Percentiles rank a stretch among this genome's conserved stretches.
phyloP scores from a whole-genome alignment of 2,329 filamentous ascomycete species.

The Hortaea werneckii region DNA sequence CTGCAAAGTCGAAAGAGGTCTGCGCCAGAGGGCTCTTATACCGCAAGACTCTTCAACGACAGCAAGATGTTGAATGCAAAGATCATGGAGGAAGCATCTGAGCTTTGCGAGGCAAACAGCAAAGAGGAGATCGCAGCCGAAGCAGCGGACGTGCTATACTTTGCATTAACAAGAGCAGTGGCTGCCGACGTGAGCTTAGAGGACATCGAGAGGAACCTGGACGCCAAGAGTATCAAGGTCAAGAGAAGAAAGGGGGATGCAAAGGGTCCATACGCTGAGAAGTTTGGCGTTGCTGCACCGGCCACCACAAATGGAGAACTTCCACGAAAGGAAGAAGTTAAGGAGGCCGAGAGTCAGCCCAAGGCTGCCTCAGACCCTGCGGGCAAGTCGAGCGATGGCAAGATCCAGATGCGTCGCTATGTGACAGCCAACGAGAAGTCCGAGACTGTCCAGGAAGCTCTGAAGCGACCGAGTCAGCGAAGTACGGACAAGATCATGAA shows the following conservation, averaged over 20 bases:
- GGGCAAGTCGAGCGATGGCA: conserved; percentile 38
- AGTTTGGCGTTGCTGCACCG: conserved; percentile 52
- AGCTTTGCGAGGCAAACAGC: conserved; percentile 76
- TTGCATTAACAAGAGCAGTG: conserved; percentile 82
- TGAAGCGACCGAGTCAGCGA: conserved; percentile 85
- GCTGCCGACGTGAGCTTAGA: conserved; percentile 73
- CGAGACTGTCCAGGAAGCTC: conserved; percentile 58
- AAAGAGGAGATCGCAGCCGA: conserved; percentile 85
- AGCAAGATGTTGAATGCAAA: conserved; percentile 83
- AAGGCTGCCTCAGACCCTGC: conserved; percentile 43
- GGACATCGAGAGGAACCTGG: conserved; percentile 84
- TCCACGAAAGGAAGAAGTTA: conserved; percentile 32
- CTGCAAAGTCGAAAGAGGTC: conserved; percentile 70
- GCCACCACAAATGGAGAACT: conserved; percentile 12
- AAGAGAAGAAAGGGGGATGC: conserved; percentile 89
- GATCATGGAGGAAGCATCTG: conserved; percentile 96
- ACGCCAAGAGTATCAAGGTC: conserved; percentile 90
- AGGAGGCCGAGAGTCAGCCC: conserved; percentile 44
- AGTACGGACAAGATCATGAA: conserved; percentile 89
- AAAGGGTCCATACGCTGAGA: conserved; percentile 84
- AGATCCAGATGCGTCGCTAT: conserved; percentile 75
- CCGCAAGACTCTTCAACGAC: conserved; percentile 83
- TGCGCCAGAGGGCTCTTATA: conserved; percentile 85
- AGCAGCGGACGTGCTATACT: conserved; percentile 91
- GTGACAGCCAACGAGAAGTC: conserved; percentile 55